Conservation (phyloP, 2,329 filamentous ascomycete genomes). For the Elsinoe perseae region DNA sequence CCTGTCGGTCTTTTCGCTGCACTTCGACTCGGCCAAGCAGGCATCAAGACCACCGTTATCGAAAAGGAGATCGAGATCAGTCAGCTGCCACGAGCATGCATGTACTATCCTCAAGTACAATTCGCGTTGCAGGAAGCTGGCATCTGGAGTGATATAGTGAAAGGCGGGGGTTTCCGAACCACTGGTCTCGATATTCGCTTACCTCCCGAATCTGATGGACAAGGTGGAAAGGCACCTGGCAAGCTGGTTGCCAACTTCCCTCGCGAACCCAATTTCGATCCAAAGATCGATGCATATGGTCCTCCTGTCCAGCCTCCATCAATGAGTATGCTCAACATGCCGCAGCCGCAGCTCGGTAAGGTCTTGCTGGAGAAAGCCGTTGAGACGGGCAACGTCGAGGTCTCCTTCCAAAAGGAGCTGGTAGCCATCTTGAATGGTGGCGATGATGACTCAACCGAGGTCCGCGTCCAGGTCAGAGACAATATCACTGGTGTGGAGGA, state of each 20-base stretch:
- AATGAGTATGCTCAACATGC: slow-evolving; percentile 9
- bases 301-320: background rate
- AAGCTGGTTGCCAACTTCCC: slow-evolving; percentile 16
- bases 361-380: slow-evolving; percentile 18
- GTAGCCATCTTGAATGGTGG: slow-evolving; percentile 12
- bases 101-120: slow-evolving; percentile 33
- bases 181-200: background rate
- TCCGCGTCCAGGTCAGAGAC: slow-evolving; percentile 15
- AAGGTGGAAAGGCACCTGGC: slow-evolving; percentile 15
- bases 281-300: slow-evolving; percentile 1
- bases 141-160: slow-evolving; percentile 24
- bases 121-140: slow-evolving; percentile 29
- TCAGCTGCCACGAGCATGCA: slow-evolving; percentile 32
- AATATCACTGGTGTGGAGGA: background rate
- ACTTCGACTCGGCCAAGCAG: slow-evolving; percentile 31
- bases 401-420: slow-evolving; percentile 12
- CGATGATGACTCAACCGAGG: background rate
- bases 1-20: slow-evolving; percentile 37
- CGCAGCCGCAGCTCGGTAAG: slow-evolving; percentile 1
- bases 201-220: background rate
- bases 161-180: slow-evolving; percentile 19
- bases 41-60: slow-evolving; percentile 30
- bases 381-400: slow-evolving; percentile 15
- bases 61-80: slow-evolving; percentile 21
- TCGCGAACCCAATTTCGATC: background rate